Evolutionary conservation across 1,284 basidiomycete species (phyloP), one percentile per base, ranked within the genome.

Genomic region (Vanrija pseudolonga): DNA sequence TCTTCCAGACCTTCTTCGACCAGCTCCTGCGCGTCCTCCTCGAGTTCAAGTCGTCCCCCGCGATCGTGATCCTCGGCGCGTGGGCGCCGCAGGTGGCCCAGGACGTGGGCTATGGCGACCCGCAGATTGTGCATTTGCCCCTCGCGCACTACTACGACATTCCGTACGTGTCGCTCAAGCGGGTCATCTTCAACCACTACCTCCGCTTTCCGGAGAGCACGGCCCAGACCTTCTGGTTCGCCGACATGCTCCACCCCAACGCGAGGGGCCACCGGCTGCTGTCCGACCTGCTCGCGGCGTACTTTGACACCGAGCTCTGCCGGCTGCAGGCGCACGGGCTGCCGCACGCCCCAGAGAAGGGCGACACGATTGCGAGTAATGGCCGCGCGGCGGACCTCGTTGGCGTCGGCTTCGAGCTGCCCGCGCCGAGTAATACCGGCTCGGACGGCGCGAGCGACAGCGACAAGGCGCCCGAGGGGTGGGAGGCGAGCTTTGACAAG

Each of bases 121-220:
- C 75, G 4, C 73, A 77, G 51, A 62, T 73, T 37, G 62, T 71
- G 17, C 73, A 76, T 48, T 53, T 72, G 44, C 73, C 74, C 14
- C 72, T 76, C n/a, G 68, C 74, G 14, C 64, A 67, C 24, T 76
- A 74, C 62, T 76, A 74, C 51, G 74, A 76, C 53, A 66, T 76
- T 14, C 74, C 74, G 4, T 76, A 74, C 47, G 50, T 73, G 22
- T 70, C 66, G 47, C 66, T 74, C 62, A 76, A 76, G 62, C 63
- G 70, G n/a, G 40, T 73, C 53, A 62, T 76, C 41, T 76, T 69
- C 62, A 68, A 73, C 45, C 68, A 70, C 53, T 76, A 75, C 50
- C 56, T 71, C 14, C 61, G 74, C 20, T 76, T 62, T 56, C 74
- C 74, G 1, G 51, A 68, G 24, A 65, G 62, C 11, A 71, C 67